A percentile compares a stretch with the other conserved stretches of the same genome.
phyloP scores from a whole-genome alignment of 805 yeast species.

The Vanderwaltozyma verrucispora region DNA sequence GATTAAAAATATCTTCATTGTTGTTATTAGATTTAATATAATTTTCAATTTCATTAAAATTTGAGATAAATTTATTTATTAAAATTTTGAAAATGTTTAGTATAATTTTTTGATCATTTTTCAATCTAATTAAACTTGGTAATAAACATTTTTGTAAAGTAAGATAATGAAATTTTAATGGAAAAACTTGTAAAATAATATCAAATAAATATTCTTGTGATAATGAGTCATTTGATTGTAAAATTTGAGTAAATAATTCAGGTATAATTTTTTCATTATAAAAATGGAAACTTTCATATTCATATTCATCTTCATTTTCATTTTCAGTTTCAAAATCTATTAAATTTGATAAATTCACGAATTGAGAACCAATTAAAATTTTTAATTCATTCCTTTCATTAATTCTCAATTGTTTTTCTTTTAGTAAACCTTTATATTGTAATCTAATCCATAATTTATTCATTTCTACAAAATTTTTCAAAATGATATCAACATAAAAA shows the following conservation, averaged over 20 bases:
- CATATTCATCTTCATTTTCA: too few relatives aligned
- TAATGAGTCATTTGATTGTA: slow-evolving; percentile 82
- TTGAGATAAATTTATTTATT: slow-evolving; percentile 40
- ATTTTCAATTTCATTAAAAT: slow-evolving; percentile 21
- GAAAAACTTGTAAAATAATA: slow-evolving; percentile 88
- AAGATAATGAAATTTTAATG: slow-evolving; percentile 77
- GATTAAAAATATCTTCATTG: slow-evolving; percentile 39
- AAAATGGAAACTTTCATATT: slow-evolving; percentile 33
- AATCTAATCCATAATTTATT: slow-evolving; percentile 94
- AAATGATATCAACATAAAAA: slow-evolving; percentile 52
- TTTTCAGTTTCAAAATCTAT: slow-evolving; percentile 74
- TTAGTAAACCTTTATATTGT: slow-evolving; percentile 90
- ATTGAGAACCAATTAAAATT: slow-evolving; percentile 84
- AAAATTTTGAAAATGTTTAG: slow-evolving; percentile 52
- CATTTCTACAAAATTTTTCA: slow-evolving; percentile 91
- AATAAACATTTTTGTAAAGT: slow-evolving; percentile 60
- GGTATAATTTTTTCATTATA: slow-evolving; percentile 54
- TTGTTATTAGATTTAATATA: not conserved
- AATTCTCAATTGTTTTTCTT: slow-evolving; percentile 63
- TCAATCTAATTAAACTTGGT: slow-evolving; percentile 48
- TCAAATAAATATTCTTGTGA: slow-evolving; percentile 91
- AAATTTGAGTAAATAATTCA: slow-evolving; percentile 72
- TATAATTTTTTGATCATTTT: slow-evolving; percentile 59
- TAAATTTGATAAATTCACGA: slow-evolving; percentile 79
- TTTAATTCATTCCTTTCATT: slow-evolving; percentile 81